Base-by-base conservation (phyloP, 2,329 filamentous ascomycete genomes). In the Albifimbria verrucaria region DNA sequence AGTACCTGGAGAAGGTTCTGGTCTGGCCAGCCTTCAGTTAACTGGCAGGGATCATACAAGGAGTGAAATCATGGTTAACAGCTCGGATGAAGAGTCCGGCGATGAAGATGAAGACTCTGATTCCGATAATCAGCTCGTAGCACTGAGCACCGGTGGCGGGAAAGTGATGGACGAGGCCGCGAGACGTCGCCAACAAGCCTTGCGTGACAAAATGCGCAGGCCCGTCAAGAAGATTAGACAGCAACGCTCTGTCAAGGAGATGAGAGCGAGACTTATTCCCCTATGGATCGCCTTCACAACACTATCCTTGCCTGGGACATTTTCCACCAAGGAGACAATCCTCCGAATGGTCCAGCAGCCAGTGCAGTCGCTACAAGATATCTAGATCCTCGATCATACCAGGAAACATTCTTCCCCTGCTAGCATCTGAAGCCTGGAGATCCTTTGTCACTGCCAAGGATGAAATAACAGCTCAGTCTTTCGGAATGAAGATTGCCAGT, bases 361-460 rank as follows among this genome's bases (percentile, higher is more conserved):
- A 84, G 80, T 46, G 78, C 84, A 51, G 93, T 99, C 11, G 86
- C 88, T 5, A 87, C 90, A 56, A 84, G 83, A 1, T 99, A 96
- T 71, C 70, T 77, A 24, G 86, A 91, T 60, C 89, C 92, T 1
- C 74, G 75, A 43, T 86, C 89, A 48, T 99, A 99, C 67, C 90
- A 95, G 67, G 80, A 84, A 54, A 96, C 92, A 0, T 99, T 99
- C 70, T 87, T 95, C 92, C 93, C 6, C 78, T 99, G 21, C 79
- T 99, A 28, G 85, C 94, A 25, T 87, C 96, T 23, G 94, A 99
- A 75, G 93, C 93, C 25, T 99, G 94, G 94, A 89, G 95, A 66
- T 89, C 90, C 4, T 94, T 99, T 67, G 87, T 95, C 49, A 92
- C 91, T 48, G 83, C 90, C 20, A 92, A 92, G 67, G 91, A 97